Conservation (phyloP, 2,329 filamentous ascomycete species). For the Bisporella sp. region DNA sequence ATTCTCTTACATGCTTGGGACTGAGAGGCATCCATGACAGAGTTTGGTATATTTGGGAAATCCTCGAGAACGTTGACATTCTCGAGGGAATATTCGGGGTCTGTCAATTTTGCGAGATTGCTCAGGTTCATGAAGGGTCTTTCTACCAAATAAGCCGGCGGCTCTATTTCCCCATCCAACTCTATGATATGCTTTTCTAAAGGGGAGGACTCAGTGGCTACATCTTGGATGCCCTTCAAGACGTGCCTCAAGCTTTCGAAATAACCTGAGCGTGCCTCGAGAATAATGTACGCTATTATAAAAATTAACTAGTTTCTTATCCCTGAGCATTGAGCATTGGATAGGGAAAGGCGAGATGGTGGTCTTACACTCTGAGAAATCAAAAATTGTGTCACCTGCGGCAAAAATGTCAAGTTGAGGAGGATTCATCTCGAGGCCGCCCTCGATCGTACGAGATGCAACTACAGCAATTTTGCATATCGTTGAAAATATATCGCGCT, state of each 20-base stretch:
- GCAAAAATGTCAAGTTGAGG: conserved; percentile 68
- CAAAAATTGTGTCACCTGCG: conserved; percentile 53
- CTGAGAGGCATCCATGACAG: conserved; percentile 64
- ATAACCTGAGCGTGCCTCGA: conserved; percentile 67
- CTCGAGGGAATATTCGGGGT: conserved; percentile 23
- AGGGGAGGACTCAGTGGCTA: conserved; percentile 40
- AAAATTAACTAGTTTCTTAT: too few species aligned
- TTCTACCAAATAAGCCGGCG: conserved; percentile 45
- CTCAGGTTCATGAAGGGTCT: conserved; percentile 44
- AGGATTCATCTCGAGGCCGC: conserved; percentile 55
- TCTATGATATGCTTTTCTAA: conserved; percentile 55
- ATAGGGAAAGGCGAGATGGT: not conserved
- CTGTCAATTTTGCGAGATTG: conserved; percentile 28
- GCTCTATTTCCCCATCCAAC: conserved; percentile 35
- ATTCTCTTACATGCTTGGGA: conserved; percentile 61
- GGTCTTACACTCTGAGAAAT: conserved; percentile 59
- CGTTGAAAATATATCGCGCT: conserved; percentile 52
- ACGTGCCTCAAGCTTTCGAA: conserved; percentile 72
- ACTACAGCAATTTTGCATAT: conserved; percentile 66
- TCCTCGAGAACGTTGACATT: conserved; percentile 46
- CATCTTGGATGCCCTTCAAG: conserved; percentile 61
- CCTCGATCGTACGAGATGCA: conserved; percentile 57
- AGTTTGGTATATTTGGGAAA: conserved; percentile 42
- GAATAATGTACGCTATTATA: conserved; percentile 49
- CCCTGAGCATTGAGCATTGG: too few species aligned